phyloP scores from a whole-genome alignment of 768 basidiomycete species.

The Naganishia randhawae region DNA sequence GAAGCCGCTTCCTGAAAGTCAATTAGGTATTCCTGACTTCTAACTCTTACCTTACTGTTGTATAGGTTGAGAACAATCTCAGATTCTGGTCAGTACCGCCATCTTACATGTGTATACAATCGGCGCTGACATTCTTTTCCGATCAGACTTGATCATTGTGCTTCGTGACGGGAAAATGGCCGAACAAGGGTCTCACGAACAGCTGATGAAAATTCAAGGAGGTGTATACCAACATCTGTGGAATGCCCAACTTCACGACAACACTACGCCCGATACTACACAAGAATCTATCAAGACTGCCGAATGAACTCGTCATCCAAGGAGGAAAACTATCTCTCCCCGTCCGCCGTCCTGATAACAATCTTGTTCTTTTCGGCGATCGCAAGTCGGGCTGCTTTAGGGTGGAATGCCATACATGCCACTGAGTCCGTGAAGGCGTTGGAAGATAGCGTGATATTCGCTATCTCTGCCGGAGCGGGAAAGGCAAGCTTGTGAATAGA shows the following conservation, averaged over 20 bases:
- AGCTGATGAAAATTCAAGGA: slow-evolving; percentile 64
- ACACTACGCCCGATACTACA: not conserved
- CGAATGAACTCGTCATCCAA: not conserved
- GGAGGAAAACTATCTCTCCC: not conserved
- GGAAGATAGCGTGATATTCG: slow-evolving; percentile 1
- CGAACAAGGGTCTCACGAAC: slow-evolving; percentile 90
- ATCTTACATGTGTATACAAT: not conserved
- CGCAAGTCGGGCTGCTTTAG: slow-evolving; percentile 4
- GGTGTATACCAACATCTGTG: slow-evolving; percentile 52
- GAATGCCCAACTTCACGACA: slow-evolving; percentile 46
- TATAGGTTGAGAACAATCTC: slow-evolving; percentile 70
- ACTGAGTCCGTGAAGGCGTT: not conserved
- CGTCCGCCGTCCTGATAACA: slow-evolving; percentile 4
- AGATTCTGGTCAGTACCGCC: slow-evolving; percentile 65
- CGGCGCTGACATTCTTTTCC: slow-evolving; percentile 26
- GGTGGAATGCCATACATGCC: slow-evolving; percentile 27
- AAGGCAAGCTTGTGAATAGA: slow-evolving; percentile 18
- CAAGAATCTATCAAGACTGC: not conserved
- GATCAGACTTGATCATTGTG: slow-evolving; percentile 82
- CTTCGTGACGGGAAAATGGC: slow-evolving; percentile 83
- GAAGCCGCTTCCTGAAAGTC: not conserved
- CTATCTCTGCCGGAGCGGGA: slow-evolving; percentile 19
- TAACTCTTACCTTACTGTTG: not conserved
- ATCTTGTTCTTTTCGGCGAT: slow-evolving; percentile 21
- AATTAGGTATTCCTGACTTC: not conserved